Evolutionary conservation across 2,329 filamentous ascomycete species (phyloP).

Genomic region (Colletotrichum graminicola): DNA sequence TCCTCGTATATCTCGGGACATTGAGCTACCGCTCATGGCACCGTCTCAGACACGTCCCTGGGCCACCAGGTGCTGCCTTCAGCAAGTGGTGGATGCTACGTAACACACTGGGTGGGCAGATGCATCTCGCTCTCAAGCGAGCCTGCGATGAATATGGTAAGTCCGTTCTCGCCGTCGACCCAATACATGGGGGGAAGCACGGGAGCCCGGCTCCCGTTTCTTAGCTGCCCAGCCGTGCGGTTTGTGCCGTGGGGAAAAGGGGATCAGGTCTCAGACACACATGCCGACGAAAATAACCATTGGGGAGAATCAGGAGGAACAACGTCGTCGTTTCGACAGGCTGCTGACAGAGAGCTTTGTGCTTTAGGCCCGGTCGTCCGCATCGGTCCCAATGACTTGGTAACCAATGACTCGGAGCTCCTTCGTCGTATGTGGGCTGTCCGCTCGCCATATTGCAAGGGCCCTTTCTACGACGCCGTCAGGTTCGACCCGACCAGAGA

Average conservation of each 20-base stretch:
- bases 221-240: background rate
- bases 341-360: slow-evolving; percentile 38
- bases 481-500: slow-evolving; percentile 50
- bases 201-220: too few relatives aligned
- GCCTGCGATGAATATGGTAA: slow-evolving; percentile 42
- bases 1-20: slow-evolving; percentile 33
- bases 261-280: slow-evolving; percentile 41
- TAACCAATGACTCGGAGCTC: slow-evolving; percentile 52
- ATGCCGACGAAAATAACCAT: slow-evolving; percentile 29
- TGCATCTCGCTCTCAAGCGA: slow-evolving; percentile 44
- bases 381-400: slow-evolving; percentile 52
- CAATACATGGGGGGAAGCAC: background rate
- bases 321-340: slow-evolving; percentile 34
- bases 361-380: slow-evolving; percentile 50
- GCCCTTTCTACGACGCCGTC: slow-evolving; percentile 55
- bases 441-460: slow-evolving; percentile 49
- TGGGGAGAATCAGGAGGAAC: background rate
- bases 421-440: slow-evolving; percentile 51
- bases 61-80: slow-evolving; percentile 50
- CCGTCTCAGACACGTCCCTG: slow-evolving; percentile 52
- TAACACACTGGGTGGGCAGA: slow-evolving; percentile 44
- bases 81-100: slow-evolving; percentile 52
- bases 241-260: slow-evolving; percentile 4
- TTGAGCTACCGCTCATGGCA: slow-evolving; percentile 47
- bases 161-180: slow-evolving; percentile 16